Base-by-base conservation (phyloP, 768 basidiomycete species). In the Rhodotorula diobovata region DNA sequence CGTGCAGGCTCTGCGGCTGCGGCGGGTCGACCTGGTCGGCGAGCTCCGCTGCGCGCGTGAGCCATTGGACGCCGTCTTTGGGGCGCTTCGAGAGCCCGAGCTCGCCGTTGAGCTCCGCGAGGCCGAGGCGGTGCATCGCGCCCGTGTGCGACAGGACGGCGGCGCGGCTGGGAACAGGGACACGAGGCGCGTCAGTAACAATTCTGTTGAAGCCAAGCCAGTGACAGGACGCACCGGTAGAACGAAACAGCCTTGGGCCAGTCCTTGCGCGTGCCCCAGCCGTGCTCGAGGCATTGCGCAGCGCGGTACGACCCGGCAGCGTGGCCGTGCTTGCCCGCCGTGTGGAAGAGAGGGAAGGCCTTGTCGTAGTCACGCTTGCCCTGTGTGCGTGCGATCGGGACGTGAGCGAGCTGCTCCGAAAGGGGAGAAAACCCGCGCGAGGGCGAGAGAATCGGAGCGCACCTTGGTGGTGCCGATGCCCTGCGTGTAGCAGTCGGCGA, bases 11-110 rank as follows among this genome's bases (percentile, higher is more conserved):
- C 79, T 98, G 94, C 28, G 75, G 75, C 55, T 73, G 71, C 0
- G 72, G 72, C 43, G 75, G 74, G 45, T 77, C 76, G 59, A 68
- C 73, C 43, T 70, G 61, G 50, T 78, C 76, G 14, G 83, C 82
- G 62, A 82, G 86, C 80, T 98, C 96, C 11, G 94, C 93, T 46
- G 93, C 93, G 63, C 96, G 86, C 81, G 98, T 98, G 73, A 99
- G 86, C 93, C 94, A 98, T 82, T 96, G 96, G 76, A 98, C 91
- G 69, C 96, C 96, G 80, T 98, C 96, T 81, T 91, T 91, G 12
- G 93, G 91, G 57, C 89, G 87, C 80, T 89, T 90, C 35, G 88
- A 85, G 25, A 94, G 83, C 0, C 91, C 88, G 4, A 99, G 85
- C 80, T 96, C 92, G 72, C 95, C 95, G 76, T 98, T 98, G 66